Conservation (phyloP, 352 stramenopile species). For the Globisporangium paddicum region DNA sequence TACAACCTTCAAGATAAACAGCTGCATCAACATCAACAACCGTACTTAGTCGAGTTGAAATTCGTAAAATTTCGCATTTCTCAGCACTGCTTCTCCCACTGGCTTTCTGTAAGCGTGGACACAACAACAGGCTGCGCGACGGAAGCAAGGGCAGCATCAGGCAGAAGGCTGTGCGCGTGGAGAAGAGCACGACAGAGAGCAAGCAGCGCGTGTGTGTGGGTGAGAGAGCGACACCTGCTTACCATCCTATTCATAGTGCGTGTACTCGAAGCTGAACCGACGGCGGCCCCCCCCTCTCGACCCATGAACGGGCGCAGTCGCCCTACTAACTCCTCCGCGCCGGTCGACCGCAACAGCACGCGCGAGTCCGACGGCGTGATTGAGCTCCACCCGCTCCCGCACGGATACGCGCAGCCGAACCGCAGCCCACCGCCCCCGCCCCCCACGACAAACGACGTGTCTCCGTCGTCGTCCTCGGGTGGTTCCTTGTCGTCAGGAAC, state of each 20-base stretch:
- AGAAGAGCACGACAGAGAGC: neutral
- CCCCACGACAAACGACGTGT: neutral
- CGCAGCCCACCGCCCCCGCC: conserved; percentile 10
- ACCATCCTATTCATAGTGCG: neutral
- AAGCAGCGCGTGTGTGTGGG: neutral
- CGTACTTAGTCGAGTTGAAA: too few relatives aligned
- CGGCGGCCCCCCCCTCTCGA: neutral
- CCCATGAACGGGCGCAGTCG: conserved; percentile 1
- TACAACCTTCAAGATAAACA: too few relatives aligned
- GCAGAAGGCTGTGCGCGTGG: too few relatives aligned
- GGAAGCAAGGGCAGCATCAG: conserved; percentile 3
- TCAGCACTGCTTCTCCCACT: neutral
- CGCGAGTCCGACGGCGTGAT: conserved; percentile 17
- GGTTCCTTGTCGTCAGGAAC: neutral
- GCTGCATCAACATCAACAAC: too few relatives aligned
- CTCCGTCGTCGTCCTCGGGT: conserved; percentile 6
- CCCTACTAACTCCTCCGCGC: neutral
- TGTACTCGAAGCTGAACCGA: neutral
- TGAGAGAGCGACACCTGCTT: too few relatives aligned
- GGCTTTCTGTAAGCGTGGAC: too few relatives aligned
- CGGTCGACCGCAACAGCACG: conserved; percentile 11
- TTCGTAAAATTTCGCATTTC: neutral
- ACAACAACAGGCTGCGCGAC: neutral
- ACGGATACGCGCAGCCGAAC: conserved; percentile 3
- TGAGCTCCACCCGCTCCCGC: conserved; percentile 11